Conservation (phyloP, 192 early-diverging fungal genomes). For the Umbelopsis sp. region DNA sequence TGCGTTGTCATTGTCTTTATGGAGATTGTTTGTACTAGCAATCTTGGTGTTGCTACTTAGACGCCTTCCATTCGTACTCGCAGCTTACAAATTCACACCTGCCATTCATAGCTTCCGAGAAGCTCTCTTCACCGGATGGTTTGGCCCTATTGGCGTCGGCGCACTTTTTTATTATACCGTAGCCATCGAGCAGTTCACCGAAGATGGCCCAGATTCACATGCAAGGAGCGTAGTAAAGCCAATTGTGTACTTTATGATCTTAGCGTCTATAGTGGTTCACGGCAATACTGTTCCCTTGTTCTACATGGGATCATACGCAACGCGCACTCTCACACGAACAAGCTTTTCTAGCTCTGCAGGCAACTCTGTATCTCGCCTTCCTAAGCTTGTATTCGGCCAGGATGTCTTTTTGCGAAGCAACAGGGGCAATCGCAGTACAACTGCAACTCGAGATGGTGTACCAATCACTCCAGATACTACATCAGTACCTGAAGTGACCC, state of each 20-base stretch:
- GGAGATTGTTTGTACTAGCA: conserved; percentile 62
- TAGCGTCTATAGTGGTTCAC: conserved; percentile 80
- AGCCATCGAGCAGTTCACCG: conserved; percentile 18
- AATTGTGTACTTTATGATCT: conserved; percentile 70
- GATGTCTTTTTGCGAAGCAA: background rate
- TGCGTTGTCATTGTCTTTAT: conserved; percentile 52
- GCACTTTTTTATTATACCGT: conserved; percentile 50
- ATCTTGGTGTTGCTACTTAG: conserved; percentile 66
- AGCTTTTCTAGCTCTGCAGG: background rate
- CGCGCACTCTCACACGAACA: conserved; percentile 31
- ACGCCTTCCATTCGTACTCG: conserved; percentile 68
- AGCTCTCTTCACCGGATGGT: conserved; percentile 85
- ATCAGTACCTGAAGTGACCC: background rate
- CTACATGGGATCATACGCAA: conserved; percentile 50
- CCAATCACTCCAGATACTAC: background rate
- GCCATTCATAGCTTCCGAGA: conserved; percentile 68
- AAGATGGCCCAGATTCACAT: conserved; percentile 30
- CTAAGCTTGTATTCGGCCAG: background rate
- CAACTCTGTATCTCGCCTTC: background rate
- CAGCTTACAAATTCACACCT: conserved; percentile 61
- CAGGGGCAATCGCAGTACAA: background rate
- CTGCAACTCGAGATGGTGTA: background rate
- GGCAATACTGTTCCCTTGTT: conserved; percentile 79
- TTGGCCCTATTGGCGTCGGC: conserved; percentile 82
- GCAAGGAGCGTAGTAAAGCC: conserved; percentile 47